These are phyloP conservation scores for Echium plantagineum DNA, from an alignment of 257 asterid genomes.

Conservation along the genomic window DNA sequence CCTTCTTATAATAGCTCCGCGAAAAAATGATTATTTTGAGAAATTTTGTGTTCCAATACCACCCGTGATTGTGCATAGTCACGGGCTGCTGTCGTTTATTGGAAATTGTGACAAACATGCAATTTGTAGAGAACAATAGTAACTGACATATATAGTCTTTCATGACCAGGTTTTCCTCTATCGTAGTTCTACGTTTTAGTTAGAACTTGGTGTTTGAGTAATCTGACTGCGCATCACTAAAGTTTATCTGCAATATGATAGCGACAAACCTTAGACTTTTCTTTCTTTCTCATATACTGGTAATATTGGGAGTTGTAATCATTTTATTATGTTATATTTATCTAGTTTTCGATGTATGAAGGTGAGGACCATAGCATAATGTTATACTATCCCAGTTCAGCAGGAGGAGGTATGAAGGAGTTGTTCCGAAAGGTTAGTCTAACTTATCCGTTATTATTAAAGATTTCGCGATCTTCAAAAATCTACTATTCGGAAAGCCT, in stretches of 20 bases:
- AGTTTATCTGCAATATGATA: not conserved
- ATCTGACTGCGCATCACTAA: not conserved
- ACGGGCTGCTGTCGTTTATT: not conserved
- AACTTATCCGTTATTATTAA: not conserved
- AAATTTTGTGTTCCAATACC: no score
- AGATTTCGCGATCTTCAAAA: not conserved
- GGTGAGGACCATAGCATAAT: slow-evolving; percentile 96
- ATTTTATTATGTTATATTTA: slow-evolving; percentile 10
- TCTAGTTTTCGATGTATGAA: slow-evolving; percentile 20
- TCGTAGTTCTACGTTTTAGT: not conserved
- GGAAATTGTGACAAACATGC: not conserved
- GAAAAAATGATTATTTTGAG: no score
- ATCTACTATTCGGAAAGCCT: not conserved
- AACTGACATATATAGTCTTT: not conserved
- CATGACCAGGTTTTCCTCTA: not conserved
- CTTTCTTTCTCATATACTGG: not conserved
- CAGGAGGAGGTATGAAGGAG: slow-evolving; percentile 98
- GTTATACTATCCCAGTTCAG: slow-evolving; percentile 97
- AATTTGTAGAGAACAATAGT: not conserved
- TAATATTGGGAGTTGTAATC: not conserved
- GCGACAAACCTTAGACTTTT: not conserved
- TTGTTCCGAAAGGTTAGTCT: slow-evolving; percentile 78
- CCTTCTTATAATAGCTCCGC: not conserved
- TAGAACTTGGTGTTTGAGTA: not conserved
- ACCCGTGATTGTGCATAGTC: no score